phyloP scores from a whole-genome alignment of 805 yeast genomes.

The Ogataea wickerhamii region DNA sequence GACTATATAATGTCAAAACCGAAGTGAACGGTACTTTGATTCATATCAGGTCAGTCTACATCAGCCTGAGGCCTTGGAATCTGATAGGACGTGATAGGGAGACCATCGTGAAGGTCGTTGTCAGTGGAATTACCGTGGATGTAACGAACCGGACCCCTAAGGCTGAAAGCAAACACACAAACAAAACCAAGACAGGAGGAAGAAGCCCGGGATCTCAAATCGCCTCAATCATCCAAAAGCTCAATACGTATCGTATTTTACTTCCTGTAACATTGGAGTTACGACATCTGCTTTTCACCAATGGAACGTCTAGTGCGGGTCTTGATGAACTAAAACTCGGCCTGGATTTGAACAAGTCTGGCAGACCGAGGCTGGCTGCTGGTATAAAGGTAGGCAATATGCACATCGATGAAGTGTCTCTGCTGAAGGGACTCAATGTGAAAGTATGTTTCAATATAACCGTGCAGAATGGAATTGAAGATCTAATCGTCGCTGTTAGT shows the following conservation, averaged over 20 bases:
- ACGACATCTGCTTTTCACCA: not conserved
- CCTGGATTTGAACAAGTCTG: not conserved
- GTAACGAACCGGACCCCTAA: not conserved
- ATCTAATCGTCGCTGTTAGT: slow-evolving; percentile 2
- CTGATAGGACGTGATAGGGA: slow-evolving; percentile 6
- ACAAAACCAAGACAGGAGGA: not conserved
- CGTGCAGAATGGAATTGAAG: not conserved
- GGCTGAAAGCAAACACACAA: not conserved
- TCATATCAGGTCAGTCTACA: slow-evolving; percentile 13
- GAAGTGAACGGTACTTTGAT: slow-evolving; percentile 7
- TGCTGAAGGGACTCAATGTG: slow-evolving; percentile 1
- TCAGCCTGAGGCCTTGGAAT: slow-evolving; percentile 19
- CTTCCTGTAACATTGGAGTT: slow-evolving; percentile 1
- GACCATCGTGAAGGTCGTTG: not conserved
- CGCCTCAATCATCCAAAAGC: no score
- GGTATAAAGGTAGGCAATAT: not conserved
- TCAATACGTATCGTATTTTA: not conserved
- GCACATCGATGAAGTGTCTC: not conserved
- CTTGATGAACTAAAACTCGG: not conserved
- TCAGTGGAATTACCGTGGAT: slow-evolving; percentile 1
- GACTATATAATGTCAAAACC: slow-evolving; percentile 15
- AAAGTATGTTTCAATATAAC: slow-evolving; percentile 1
- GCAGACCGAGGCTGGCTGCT: not conserved
- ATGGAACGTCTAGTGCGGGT: not conserved
- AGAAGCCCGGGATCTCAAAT: not conserved